Conservation (phyloP, 2,329 filamentous ascomycete genomes). For the Neopestalotiopsis clavispora region DNA sequence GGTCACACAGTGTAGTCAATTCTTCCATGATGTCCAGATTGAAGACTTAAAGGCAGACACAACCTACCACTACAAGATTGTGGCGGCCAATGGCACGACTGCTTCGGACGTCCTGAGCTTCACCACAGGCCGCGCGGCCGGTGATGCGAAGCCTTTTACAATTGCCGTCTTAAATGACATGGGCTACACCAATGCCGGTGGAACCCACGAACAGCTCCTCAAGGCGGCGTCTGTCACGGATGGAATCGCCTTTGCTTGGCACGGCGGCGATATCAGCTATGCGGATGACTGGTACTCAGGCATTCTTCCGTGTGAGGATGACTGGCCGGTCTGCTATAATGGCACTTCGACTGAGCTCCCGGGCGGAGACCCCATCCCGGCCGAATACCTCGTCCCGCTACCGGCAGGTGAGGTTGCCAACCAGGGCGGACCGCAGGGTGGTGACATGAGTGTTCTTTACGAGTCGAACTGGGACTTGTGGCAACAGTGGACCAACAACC, state of each 20-base stretch:
- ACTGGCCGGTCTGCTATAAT: conserved; percentile 13
- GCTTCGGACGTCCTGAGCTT: conserved; percentile 13
- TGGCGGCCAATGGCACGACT: conserved; percentile 9
- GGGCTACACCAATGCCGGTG: conserved; percentile 12
- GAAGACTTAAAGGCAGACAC: background rate
- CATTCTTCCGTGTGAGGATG: conserved; percentile 20
- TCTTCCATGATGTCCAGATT: conserved; percentile 10
- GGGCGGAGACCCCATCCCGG: background rate
- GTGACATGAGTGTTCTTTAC: conserved; percentile 45
- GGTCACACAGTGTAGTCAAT: conserved; percentile 10
- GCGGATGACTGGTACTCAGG: conserved; percentile 61
- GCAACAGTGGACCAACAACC: conserved; percentile 58
- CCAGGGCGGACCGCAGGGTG: conserved; percentile 10
- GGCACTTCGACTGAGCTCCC: conserved; percentile 11
- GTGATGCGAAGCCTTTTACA: conserved; percentile 1
- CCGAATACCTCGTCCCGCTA: conserved; percentile 48
- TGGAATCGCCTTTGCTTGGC: conserved; percentile 37
- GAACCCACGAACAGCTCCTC: conserved; percentile 6
- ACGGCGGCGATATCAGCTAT: conserved; percentile 61
- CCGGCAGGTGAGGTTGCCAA: conserved; percentile 50
- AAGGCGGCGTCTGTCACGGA: background rate
- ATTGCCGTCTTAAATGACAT: conserved; percentile 13
- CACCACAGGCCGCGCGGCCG: conserved; percentile 10
- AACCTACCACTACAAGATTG: conserved; percentile 13
- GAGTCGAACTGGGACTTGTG: conserved; percentile 63